phyloP scores from a whole-genome alignment of 78 protist species.

The Monosiga brevicollis region DNA sequence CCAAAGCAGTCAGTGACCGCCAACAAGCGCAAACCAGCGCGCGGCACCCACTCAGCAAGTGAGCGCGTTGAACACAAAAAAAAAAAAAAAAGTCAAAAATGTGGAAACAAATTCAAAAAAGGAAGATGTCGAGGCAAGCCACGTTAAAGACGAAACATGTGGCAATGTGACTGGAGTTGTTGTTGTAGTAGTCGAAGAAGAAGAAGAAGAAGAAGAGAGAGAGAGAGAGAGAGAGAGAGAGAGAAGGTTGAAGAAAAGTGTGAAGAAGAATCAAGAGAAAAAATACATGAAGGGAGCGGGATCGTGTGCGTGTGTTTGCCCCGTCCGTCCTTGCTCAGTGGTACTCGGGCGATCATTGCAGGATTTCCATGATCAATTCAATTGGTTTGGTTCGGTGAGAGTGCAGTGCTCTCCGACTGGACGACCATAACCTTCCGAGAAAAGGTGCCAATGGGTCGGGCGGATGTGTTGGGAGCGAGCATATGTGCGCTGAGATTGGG shows the following conservation, averaged over 20 bases:
- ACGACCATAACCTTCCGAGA: not conserved
- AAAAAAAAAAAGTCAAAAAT: too few relatives aligned
- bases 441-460: not conserved
- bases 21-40: too few relatives aligned
- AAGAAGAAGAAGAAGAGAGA: slow-evolving; percentile 9
- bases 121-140: not conserved
- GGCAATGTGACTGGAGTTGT: not conserved
- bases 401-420: not conserved
- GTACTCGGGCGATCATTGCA: not conserved
- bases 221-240: slow-evolving; percentile 54
- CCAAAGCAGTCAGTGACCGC: too few relatives aligned
- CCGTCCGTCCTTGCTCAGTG: not conserved
- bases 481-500: too few relatives aligned
- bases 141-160: not conserved
- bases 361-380: not conserved
- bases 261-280: not conserved
- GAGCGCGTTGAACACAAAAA: too few relatives aligned
- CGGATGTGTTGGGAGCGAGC: too few relatives aligned
- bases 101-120: too few relatives aligned
- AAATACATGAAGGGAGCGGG: not conserved
- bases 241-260: slow-evolving; percentile 35
- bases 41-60: too few relatives aligned
- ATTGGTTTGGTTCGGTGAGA: not conserved
- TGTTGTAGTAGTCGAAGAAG: not conserved
- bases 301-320: not conserved